Evolutionary conservation across 176 grass and related monocot species (phyloP).

Genomic region (Lolium multiflorum): DNA sequence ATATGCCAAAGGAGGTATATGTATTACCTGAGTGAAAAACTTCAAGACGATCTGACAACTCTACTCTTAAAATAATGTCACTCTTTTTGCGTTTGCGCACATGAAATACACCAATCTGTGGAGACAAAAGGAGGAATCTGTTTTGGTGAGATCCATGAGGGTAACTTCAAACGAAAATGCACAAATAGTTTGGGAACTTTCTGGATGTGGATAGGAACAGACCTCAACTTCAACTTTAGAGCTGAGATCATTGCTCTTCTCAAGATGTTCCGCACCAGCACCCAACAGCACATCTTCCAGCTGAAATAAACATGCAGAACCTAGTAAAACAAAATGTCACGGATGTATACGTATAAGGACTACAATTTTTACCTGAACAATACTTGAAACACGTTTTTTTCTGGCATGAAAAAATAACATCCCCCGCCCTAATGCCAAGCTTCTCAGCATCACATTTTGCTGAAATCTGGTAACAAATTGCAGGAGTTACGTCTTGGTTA

Average conservation of each 20-base stretch:
- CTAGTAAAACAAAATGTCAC: background rate
- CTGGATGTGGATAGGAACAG: background rate
- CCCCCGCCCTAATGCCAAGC: conserved; percentile 23
- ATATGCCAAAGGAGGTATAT: background rate
- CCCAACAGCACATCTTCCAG: background rate
- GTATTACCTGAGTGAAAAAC: background rate
- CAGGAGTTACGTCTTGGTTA: background rate
- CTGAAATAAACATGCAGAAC: background rate
- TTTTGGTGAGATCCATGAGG: background rate
- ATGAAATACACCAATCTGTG: conserved; percentile 2
- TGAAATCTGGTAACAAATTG: background rate
- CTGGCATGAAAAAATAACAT: conserved; percentile 12
- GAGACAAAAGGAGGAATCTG: background rate
- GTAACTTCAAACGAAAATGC: background rate
- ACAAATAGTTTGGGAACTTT: background rate
- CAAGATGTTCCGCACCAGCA: background rate
- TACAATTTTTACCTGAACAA: background rate
- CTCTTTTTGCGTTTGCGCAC: background rate
- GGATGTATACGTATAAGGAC: background rate
- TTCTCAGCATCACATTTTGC: background rate
- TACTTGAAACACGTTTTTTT: background rate
- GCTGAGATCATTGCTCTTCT: background rate
- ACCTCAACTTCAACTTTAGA: conserved; percentile 4
- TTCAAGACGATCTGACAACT: background rate
- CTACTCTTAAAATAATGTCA: background rate